Conservation (phyloP, 176 grass and related monocot species). For the Carex cristatella region DNA sequence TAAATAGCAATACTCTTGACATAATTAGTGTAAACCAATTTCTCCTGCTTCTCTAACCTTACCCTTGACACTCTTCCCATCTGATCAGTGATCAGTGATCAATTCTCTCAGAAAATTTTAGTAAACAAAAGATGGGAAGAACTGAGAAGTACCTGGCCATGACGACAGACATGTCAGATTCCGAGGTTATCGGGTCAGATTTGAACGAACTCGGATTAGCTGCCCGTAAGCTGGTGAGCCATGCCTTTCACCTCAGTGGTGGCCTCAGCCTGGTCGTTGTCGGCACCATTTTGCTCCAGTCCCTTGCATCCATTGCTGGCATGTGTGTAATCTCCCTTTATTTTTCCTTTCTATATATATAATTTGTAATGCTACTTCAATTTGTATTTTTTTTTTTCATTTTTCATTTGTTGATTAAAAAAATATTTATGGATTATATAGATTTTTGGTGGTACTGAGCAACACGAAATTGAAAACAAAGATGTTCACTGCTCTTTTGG, state of each 20-base stretch:
- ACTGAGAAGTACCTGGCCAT: constrained; percentile 37
- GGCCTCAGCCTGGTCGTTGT: constrained; percentile 47
- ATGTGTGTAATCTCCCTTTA: constrained; percentile 39
- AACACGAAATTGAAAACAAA: constrained; percentile 90
- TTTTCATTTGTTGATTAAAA: neutral
- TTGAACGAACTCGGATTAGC: constrained; percentile 58
- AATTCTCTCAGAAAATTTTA: neutral
- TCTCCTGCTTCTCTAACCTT: neutral
- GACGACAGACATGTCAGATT: constrained; percentile 24
- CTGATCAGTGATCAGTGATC: neutral
- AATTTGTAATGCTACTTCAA: neutral
- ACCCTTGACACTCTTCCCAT: neutral
- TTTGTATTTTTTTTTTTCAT: neutral
- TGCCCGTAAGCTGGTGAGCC: constrained; percentile 55
- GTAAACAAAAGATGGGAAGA: constrained; percentile 30
- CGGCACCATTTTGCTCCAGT: constrained; percentile 52
- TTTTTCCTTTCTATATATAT: neutral
- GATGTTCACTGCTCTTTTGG: constrained; percentile 70
- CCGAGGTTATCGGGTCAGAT: constrained; percentile 56
- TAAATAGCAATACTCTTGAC: neutral
- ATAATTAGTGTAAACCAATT: neutral
- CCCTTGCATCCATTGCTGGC: constrained; percentile 59
- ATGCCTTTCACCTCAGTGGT: constrained; percentile 50
- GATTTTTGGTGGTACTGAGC: constrained; percentile 75
- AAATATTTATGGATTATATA: constrained; percentile 25